Base-by-base conservation (phyloP, 129 eudicot genomes). In the Mikania micrantha region DNA sequence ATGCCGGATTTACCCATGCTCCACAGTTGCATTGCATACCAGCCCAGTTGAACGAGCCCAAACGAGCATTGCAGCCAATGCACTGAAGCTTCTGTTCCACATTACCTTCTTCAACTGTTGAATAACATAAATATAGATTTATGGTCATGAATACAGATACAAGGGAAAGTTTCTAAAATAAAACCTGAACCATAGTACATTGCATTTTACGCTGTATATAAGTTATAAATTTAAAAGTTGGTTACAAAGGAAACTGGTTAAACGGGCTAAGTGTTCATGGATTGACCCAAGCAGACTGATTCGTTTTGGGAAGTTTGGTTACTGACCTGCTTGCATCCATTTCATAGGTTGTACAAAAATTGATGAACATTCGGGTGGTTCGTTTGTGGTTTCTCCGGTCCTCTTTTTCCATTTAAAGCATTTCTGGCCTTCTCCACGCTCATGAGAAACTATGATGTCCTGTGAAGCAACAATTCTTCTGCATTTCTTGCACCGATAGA, bases 1-100 rank as follows among this genome's bases (percentile, higher is more conserved):
- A 91, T 36, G 96, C 96, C 54, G 97, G 97, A 83, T 63, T 83
- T 57, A 91, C 83, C 97, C 95, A 91, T 13, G 90, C 77, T 39
- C 97, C 97, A 20, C 96, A 91, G 69, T 78, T 91, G 85, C 93
- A 87, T 58, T 85, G 95, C 88, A 87, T 83, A n/a, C 97, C 95
- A 35, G 90, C 83, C 95, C 97, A 91, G 54, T 81, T 83, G 80
- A 91, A 91, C 2, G 85, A 81, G 68, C 91, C 95, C 77, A 87
- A 73, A 39, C 95, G 86, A 6, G 86, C 80, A 44, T 87, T 87
- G 80, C 97, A 91, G 50, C 93, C 95, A 31, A 87, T 66, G 81
- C 95, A 87, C 53, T 83, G 86, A 42, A 91, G 87, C 87, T 88
- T 87, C 58, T 85, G 85, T 39, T 52, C 92, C 73, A 88, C 80